Base-by-base conservation (phyloP, 1,284 basidiomycete species). In the Thecaphora frezii region DNA sequence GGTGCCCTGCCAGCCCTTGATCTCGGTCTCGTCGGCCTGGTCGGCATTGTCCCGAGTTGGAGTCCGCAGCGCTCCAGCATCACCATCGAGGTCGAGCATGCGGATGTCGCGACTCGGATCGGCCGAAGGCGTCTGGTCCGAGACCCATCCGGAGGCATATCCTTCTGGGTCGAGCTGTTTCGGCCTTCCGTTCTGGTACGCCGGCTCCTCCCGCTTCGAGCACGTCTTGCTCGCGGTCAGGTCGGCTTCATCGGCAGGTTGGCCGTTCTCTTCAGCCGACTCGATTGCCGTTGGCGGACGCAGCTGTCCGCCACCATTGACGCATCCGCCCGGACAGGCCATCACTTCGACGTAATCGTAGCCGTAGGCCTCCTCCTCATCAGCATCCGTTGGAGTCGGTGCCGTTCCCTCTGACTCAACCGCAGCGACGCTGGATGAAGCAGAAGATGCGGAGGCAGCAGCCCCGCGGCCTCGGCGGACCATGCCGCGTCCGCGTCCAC, bases 281-380 rank as follows among this genome's bases (percentile, higher is more conserved):
- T 57, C 52, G 5, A 44, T 12, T 19, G 48, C 55, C 18, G 59
- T 53, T 1, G 73, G 73, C 36, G 76, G 76, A 3, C 76, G 67
- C 18, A 78, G 65, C 81, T 98, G 96, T 1, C 96, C 96, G 24
- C 96, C 94, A 3, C 96, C 94, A 75, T 97, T 97, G 45, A 97
- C 91, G 77, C 96, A 98, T 7, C 96, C 96, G 0, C 89, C 87
- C 0, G 96, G 96, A 81, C 96, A 99, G 22, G 96, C 96, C 96
- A 99, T 98, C 58, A 99, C 93, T 76, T 99, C 96, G 45, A 98
- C 89, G 79, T 94, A 98, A 81, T 98, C 94, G 78, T 94, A 90
- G 30, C 85, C 82, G 83, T 48, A 85, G 85, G 58, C 84, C 82
- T 44, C 75, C 66, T 76, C 52, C 13, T 76, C 73, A 22, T 68